Base-by-base conservation (phyloP, 78 protist species). In the Dictyostelium citrinum region DNA sequence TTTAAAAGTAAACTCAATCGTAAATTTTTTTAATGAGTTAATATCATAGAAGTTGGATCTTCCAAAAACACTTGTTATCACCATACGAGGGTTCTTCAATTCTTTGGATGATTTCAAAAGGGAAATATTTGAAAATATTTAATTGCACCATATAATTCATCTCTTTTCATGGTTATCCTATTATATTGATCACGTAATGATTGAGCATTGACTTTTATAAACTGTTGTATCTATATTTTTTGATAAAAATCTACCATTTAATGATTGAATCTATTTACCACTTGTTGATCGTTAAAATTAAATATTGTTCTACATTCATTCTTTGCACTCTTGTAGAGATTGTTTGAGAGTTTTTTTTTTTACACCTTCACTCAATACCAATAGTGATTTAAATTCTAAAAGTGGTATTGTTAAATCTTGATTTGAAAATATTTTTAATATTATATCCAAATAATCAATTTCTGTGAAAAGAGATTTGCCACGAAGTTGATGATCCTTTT, bases 401-500 rank as follows among this genome's bases (percentile, higher is more conserved):
- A 11, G 41, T 5, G 37, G 39, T 17, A 85, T 76, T 2, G 39
- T 7, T 11, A 85, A 2, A 45, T 85, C 83, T 27, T 76, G 77
- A 14, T 70, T 67, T n/a, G 80, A 55, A 33, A 61, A 76, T 1
- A 22, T 0, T 33, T 74, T 55, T 7, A 74, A 7, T 10, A 85
- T 37, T 20, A 51, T 76, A 29, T 76, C 92, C 11, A 85, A 12
- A 31, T 85, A 85, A 2, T 67, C 78, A 43, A 75, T 24, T 3
- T 84, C 92, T 55, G 83, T 60, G 33, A 64, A 85, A 29, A 67
- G 2, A 35, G 33, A 5, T 78, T 88, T 88, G 12, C 74, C 71
- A 22, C 58, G 33, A 10, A 39, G 20, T 55, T 37, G 49, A 51
- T 88, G 93, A 33, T 71, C 93, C 93, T n/a, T 88, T 88, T 20